A percentile compares a stretch with the other conserved stretches of the same genome.
These are phyloP conservation scores for Cutaneotrichosporon sp. DNA, from an alignment of 1,284 basidiomycete genomes.

Conservation along the genomic window DNA sequence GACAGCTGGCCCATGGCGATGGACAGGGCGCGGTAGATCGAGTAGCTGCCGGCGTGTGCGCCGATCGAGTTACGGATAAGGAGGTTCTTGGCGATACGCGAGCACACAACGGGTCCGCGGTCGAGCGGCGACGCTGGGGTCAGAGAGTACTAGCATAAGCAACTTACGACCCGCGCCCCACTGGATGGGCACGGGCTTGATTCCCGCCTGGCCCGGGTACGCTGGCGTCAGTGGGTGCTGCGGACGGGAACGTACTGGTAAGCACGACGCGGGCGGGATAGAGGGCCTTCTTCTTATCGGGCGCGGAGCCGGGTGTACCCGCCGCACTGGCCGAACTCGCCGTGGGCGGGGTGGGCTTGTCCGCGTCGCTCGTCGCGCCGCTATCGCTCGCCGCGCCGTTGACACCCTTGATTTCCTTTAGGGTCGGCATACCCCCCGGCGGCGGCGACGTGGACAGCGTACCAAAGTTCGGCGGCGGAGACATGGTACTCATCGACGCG, in stretches of 20 bases:
- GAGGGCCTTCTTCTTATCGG: slow-evolving; percentile 28
- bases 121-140: slow-evolving; percentile 28
- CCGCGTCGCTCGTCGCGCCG: no score
- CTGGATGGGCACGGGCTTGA: slow-evolving; percentile 67
- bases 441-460: neutral
- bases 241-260: slow-evolving; percentile 26
- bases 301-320: no score
- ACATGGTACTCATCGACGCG: slow-evolving; percentile 5
- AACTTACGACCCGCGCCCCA: slow-evolving; percentile 71
- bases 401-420: no score
- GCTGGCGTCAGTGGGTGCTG: slow-evolving; percentile 47
- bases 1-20: slow-evolving; percentile 85
- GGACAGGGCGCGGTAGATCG: slow-evolving; percentile 85
- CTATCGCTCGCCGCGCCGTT: no score
- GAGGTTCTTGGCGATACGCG: slow-evolving; percentile 74
- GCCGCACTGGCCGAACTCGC: no score
- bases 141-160: neutral
- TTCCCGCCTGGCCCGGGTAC: slow-evolving; percentile 66
- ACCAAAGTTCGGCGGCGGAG: slow-evolving; percentile 3
- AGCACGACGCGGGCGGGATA: slow-evolving; percentile 38
- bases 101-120: slow-evolving; percentile 85
- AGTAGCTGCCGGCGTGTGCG: slow-evolving; percentile 88
- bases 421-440: neutral
- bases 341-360: no score
- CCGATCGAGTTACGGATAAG: slow-evolving; percentile 90